Conservation (phyloP, 2,329 filamentous ascomycete genomes). For the Aspergillus pseudoglaucus region DNA sequence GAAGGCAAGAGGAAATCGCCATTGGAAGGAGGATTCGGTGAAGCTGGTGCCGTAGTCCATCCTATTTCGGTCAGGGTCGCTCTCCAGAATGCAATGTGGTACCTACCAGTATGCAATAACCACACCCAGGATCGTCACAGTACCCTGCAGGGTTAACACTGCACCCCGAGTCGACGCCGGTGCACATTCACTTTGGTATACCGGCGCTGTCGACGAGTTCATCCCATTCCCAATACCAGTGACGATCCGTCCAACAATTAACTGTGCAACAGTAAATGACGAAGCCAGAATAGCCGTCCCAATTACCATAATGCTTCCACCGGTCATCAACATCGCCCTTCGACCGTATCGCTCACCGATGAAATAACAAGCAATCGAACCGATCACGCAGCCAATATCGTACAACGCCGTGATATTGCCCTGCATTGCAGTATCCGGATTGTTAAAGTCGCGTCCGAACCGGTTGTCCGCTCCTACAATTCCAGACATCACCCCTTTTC, state of each 20-base stretch:
- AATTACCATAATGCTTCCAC: slow-evolving; percentile 31
- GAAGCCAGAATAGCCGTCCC: slow-evolving; percentile 27
- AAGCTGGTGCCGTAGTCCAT: slow-evolving; percentile 39
- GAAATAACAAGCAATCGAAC: slow-evolving; percentile 29
- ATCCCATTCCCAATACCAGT: slow-evolving; percentile 36
- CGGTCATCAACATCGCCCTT: slow-evolving; percentile 36
- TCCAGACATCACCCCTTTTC: slow-evolving; percentile 21
- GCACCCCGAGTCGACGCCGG: slow-evolving; percentile 19
- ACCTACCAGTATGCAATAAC: slow-evolving; percentile 16
- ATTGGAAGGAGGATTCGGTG: slow-evolving; percentile 26
- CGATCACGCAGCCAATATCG: slow-evolving; percentile 28
- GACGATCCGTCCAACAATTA: slow-evolving; percentile 44
- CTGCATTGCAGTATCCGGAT: slow-evolving; percentile 34
- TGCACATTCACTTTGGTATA: slow-evolving; percentile 27
- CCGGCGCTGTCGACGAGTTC: slow-evolving; percentile 18
- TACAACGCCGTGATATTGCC: slow-evolving; percentile 27
- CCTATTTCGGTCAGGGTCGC: slow-evolving; percentile 9
- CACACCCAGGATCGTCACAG: slow-evolving; percentile 19
- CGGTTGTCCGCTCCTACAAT: slow-evolving; percentile 41
- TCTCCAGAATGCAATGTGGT: too few relatives aligned
- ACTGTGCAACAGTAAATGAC: slow-evolving; percentile 36
- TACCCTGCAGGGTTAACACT: slow-evolving; percentile 20
- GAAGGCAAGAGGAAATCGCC: slow-evolving; percentile 25
- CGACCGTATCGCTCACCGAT: slow-evolving; percentile 40
- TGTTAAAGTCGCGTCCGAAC: slow-evolving; percentile 35